Evolutionary conservation across 495 filamentous ascomycete species (phyloP).

Genomic region (Aspergillus bertholletiae): DNA sequence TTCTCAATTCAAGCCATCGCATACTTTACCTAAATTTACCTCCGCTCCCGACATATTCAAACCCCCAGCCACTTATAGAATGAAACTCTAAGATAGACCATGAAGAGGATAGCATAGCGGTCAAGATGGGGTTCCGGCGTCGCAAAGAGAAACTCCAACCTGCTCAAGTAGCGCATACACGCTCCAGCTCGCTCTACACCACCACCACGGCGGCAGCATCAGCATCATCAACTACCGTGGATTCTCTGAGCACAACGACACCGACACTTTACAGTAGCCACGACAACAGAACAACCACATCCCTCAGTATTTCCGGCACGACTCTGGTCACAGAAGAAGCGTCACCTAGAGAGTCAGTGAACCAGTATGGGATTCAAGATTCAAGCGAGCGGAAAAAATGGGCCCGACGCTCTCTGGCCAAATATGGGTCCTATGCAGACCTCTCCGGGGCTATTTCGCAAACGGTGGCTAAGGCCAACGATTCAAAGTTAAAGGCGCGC

Average conservation of each 20-base stretch:
- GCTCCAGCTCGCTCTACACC: not conserved
- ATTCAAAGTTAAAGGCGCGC: not conserved
- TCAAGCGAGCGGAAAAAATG: not conserved
- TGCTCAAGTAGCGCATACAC: not conserved
- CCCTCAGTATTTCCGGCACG: not conserved
- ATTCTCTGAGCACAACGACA: not conserved
- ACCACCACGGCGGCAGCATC: not conserved
- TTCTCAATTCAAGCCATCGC: too few species aligned
- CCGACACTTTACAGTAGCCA: not conserved
- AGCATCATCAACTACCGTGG: not conserved
- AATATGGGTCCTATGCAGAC: slow-evolving; percentile 2
- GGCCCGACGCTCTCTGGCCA: not conserved
- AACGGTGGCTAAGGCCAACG: not conserved
- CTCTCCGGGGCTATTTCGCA: slow-evolving; percentile 3
- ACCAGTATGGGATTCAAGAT: not conserved
- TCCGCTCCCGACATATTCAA: too few species aligned
- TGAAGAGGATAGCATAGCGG: too few species aligned
- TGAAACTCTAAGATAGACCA: too few species aligned
- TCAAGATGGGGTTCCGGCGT: not conserved
- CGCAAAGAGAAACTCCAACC: not conserved
- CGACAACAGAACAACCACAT: not conserved
- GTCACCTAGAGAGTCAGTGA: not conserved
- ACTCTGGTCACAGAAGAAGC: not conserved
- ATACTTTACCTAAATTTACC: too few species aligned
- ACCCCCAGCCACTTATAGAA: too few species aligned